Conservation (phyloP, 2,329 filamentous ascomycete species). For the Aspergillus brunneoviolaceus region DNA sequence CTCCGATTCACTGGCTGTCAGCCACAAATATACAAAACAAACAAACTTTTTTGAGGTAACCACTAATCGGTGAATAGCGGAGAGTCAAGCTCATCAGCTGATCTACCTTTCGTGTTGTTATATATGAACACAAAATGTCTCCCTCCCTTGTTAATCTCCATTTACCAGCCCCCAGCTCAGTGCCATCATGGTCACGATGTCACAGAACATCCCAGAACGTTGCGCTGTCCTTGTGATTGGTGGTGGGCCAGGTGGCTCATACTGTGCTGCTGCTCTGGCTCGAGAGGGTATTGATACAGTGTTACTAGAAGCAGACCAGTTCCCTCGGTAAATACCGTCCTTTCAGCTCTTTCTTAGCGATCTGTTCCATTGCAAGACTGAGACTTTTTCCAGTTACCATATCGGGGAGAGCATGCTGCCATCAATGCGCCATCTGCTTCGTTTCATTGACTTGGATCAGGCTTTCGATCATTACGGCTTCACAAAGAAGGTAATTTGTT, state of each 20-base stretch:
- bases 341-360: not conserved
- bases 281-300: slow-evolving; percentile 49
- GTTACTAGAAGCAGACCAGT: slow-evolving; percentile 47
- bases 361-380: not conserved
- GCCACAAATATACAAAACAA: no score
- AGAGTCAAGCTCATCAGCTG: not conserved
- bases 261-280: slow-evolving; percentile 44
- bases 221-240: slow-evolving; percentile 46
- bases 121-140: not conserved
- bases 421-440: slow-evolving; percentile 44
- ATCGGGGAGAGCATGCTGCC: slow-evolving; percentile 40
- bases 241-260: slow-evolving; percentile 50
- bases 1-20: not conserved
- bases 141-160: not conserved
- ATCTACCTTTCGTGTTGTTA: not conserved
- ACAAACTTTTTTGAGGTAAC: not conserved
- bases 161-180: not conserved
- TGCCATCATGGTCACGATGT: not conserved
- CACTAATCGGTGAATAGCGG: not conserved
- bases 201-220: not conserved
- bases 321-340: slow-evolving; percentile 35
- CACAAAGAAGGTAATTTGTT: slow-evolving; percentile 35
- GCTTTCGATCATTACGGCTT: slow-evolving; percentile 46
- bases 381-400: slow-evolving; percentile 31
- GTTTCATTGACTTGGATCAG: slow-evolving; percentile 47